Evolutionary conservation across 345 rosid genomes (phyloP).

Genomic region (Citrus hindsii): DNA sequence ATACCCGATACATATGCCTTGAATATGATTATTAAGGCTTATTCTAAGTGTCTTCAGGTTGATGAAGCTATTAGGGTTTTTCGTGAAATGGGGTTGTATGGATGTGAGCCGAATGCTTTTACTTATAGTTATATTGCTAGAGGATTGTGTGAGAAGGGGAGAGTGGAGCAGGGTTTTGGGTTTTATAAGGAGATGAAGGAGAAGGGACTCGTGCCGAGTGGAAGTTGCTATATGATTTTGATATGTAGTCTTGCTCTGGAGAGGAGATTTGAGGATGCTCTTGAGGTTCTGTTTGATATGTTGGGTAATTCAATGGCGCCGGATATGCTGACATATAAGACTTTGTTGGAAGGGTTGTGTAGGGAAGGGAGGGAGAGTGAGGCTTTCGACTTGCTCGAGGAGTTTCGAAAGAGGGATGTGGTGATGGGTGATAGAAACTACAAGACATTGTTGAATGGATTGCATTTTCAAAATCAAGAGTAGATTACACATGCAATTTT

Average conservation of each 20-base stretch:
- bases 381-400: constrained; percentile 73
- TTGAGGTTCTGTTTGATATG: constrained; percentile 58
- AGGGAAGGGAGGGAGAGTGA: constrained; percentile 58
- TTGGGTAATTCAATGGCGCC: constrained; percentile 59
- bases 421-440: constrained; percentile 71
- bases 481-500: constrained; percentile 17
- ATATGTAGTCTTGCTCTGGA: constrained; percentile 77
- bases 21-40: constrained; percentile 91
- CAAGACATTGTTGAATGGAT: constrained; percentile 46
- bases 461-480: constrained; percentile 41
- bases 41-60: constrained; percentile 61
- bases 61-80: constrained; percentile 75
- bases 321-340: constrained; percentile 75
- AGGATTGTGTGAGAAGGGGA: constrained; percentile 86
- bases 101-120: constrained; percentile 69
- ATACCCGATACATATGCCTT: constrained; percentile 76
- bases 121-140: constrained; percentile 65
- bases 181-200: constrained; percentile 74
- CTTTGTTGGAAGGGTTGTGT: constrained; percentile 72
- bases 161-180: constrained; percentile 58
- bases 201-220: constrained; percentile 55
- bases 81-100: constrained; percentile 78
- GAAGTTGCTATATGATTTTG: constrained; percentile 67
- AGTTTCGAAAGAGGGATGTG: constrained; percentile 61
- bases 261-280: constrained; percentile 47